Evolutionary conservation across 2,329 filamentous ascomycete species (phyloP).

Genomic region (Trichoderma gracile): DNA sequence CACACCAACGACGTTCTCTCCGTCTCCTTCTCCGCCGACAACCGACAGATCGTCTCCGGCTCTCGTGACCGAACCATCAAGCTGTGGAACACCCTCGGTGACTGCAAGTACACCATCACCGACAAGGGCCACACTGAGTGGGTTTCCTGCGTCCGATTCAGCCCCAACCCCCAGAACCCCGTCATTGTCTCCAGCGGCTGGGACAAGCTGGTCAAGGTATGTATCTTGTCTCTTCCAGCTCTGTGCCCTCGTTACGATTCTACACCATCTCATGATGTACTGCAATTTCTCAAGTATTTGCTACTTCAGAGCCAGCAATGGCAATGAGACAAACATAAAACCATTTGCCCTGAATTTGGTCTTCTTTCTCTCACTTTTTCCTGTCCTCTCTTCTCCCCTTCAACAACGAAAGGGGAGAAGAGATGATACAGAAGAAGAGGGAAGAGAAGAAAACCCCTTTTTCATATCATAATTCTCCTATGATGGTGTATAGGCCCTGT

Average conservation of each 20-base stretch:
- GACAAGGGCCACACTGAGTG: constrained; percentile 99
- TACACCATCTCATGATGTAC: constrained; percentile 73
- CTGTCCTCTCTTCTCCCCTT: not conserved
- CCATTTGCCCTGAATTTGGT: constrained; percentile 71
- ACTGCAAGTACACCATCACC: constrained; percentile 99
- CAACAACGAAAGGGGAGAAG: too few relatives aligned
- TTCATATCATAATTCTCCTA: not conserved
- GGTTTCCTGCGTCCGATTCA: constrained; percentile 99
- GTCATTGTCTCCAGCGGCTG: constrained; percentile 98
- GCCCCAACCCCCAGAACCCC: constrained; percentile 99
- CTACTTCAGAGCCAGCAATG: constrained; percentile 96
- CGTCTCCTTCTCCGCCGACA: constrained; percentile 99
- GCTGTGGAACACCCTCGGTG: constrained; percentile 99
- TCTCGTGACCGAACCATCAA: constrained; percentile 99
- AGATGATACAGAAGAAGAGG: not conserved
- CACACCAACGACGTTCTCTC: constrained; percentile 99
- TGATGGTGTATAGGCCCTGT: not conserved
- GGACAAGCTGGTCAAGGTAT: constrained; percentile 99
- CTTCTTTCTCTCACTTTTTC: constrained; percentile 24
- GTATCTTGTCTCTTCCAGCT: constrained; percentile 43
- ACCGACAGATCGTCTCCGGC: constrained; percentile 99
- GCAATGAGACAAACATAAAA: constrained; percentile 98
- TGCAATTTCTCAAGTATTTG: constrained; percentile 94
- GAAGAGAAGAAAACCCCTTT: not conserved
- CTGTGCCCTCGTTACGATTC: constrained; percentile 19